Evolutionary conservation across 1,284 basidiomycete species (phyloP), one percentile per base, ranked within the genome.

Genomic region (Leucoagaricus sp.): DNA sequence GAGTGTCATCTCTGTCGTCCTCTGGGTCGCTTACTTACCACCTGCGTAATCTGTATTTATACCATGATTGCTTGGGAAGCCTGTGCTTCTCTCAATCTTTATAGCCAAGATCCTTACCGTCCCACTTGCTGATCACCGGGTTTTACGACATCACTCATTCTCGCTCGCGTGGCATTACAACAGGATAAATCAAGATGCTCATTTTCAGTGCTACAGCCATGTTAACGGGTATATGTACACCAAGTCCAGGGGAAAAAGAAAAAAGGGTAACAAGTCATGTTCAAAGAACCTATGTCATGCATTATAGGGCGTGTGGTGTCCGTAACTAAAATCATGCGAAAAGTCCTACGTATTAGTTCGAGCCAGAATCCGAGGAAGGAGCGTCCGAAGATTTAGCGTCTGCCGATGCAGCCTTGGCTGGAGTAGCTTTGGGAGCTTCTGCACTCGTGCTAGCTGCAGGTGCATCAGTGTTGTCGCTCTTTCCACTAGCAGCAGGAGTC

Each of bases 1-100:
- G 93, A 86, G 88, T 1, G 69, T 77, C 0, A 67, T 87, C 4
- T 87, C 86, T 4, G 71, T 88, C n/a, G 80, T 94, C 4, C 75
- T 96, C 2, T 98, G 94, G 93, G 82, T 80, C 1, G 84, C 85
- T 1, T 96, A 96, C 68, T 82, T 96, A 45, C 96, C 96, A 0
- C 96, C 96, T 13, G 96, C 96, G 0, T 97, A 73, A 62, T 21
- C 13, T 28, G 33, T 29, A 25, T 13, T 29, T 33, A 33, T 38
- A 38, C 17, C 36, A 33, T n/a, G n/a, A n/a, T n/a, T n/a, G n/a
- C n/a, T n/a, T n/a, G n/a, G n/a, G n/a, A n/a, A n/a, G n/a, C n/a
- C n/a, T n/a, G n/a, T n/a, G n/a, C n/a, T n/a, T n/a, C n/a, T n/a
- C n/a, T n/a, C n/a, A n/a, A n/a, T n/a, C n/a, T n/a, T n/a, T n/a